A percentile compares a stretch with the other conserved stretches of the same genome.
Conservation (phyloP, 345 rosid species). For the Clausena lansium region DNA sequence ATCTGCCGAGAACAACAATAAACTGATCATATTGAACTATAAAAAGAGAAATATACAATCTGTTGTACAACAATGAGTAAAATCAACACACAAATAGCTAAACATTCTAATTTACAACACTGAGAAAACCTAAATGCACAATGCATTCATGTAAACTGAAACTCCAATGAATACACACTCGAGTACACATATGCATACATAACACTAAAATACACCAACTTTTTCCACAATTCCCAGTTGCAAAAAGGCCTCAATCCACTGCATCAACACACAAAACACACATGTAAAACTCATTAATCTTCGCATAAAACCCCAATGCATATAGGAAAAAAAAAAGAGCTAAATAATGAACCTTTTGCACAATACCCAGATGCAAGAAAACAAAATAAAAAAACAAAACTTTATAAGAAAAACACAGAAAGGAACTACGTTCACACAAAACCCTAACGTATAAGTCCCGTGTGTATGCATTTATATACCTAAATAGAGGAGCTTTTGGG, state of each 20-base stretch:
- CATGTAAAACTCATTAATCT: neutral
- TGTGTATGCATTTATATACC: conserved; percentile 37
- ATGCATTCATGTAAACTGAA: neutral
- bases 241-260: conserved; percentile 1
- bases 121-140: neutral
- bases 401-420: neutral
- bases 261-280: conserved; percentile 11
- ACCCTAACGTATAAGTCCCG: neutral
- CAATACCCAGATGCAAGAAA: conserved; percentile 8
- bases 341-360: neutral
- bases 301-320: conserved; percentile 16
- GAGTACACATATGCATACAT: neutral
- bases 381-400: neutral
- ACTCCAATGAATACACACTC: neutral
- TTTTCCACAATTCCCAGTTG: neutral
- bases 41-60: neutral
- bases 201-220: too few species aligned
- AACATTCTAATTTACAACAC: neutral
- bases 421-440: neutral
- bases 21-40: neutral
- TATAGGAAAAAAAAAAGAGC: neutral
- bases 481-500: conserved; percentile 66
- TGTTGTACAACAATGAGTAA: neutral
- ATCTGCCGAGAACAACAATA: conserved; percentile 44
- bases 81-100: neutral